Evolutionary conservation across 306 rosid species (phyloP).

Genomic region (Dalbergia cochinchinensis): DNA sequence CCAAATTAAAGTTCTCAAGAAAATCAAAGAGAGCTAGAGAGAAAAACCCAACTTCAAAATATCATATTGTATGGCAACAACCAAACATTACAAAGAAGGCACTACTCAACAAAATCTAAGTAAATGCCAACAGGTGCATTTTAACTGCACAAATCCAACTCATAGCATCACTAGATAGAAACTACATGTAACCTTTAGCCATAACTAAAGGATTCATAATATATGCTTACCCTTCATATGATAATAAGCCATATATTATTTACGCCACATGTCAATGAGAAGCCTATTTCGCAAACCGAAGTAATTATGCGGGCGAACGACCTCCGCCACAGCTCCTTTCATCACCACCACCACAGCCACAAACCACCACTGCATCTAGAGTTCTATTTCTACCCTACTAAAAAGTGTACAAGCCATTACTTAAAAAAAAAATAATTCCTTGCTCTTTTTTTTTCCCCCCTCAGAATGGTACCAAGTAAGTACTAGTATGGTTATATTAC

Average conservation of each 20-base stretch:
- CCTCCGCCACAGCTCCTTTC: slow-evolving; percentile 49
- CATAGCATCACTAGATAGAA: slow-evolving; percentile 16
- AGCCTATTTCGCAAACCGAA: slow-evolving; percentile 35
- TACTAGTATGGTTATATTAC: neutral
- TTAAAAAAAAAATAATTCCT: slow-evolving; percentile 33
- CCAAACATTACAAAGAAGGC: slow-evolving; percentile 42
- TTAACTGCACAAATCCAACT: slow-evolving; percentile 31
- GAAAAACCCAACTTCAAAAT: slow-evolving; percentile 9
- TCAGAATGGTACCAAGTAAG: neutral
- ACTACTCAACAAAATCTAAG: slow-evolving; percentile 44
- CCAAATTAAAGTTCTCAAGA: neutral
- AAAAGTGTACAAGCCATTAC: slow-evolving; percentile 39
- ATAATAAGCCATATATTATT: slow-evolving; percentile 44
- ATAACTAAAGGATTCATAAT: slow-evolving; percentile 29
- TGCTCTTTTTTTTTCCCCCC: neutral
- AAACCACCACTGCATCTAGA: slow-evolving; percentile 44
- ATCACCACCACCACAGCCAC: neutral
- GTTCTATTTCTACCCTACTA: slow-evolving; percentile 32
- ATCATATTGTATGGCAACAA: slow-evolving; percentile 14
- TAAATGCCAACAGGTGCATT: slow-evolving; percentile 34
- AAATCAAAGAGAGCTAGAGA: neutral
- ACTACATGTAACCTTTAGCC: slow-evolving; percentile 17
- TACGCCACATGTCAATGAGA: slow-evolving; percentile 49
- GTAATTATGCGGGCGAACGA: slow-evolving; percentile 66
- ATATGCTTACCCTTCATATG: slow-evolving; percentile 34